Conservation (phyloP, 805 yeast species). For the Peterozyma xylosa region DNA sequence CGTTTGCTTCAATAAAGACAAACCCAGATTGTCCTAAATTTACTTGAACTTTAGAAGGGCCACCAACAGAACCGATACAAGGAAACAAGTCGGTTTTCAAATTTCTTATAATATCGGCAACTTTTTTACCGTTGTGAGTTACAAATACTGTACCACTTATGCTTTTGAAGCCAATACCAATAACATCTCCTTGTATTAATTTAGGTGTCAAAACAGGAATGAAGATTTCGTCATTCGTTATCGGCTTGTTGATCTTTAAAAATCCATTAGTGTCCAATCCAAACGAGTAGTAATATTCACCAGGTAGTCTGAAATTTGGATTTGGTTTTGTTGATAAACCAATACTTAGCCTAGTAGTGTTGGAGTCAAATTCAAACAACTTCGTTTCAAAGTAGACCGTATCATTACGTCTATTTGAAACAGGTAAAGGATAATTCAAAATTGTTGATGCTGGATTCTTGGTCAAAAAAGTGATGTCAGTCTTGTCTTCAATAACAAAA, state of each 20-base stretch:
- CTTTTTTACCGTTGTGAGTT: conserved; percentile 48
- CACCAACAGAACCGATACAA: conserved; percentile 43
- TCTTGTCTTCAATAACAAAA: conserved; percentile 21
- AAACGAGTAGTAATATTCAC: conserved; percentile 60
- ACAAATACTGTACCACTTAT: conserved; percentile 41
- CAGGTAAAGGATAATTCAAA: conserved; percentile 25
- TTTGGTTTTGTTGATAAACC: conserved; percentile 70
- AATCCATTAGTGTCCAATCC: conserved; percentile 72
- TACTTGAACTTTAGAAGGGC: conserved; percentile 43
- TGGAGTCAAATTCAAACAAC: conserved; percentile 29
- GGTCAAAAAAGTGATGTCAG: conserved; percentile 22
- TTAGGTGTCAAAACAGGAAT: conserved; percentile 40
- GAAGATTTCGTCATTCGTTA: conserved; percentile 33
- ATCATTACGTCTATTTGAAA: conserved; percentile 31
- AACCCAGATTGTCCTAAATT: conserved; percentile 80
- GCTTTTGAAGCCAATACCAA: conserved; percentile 47
- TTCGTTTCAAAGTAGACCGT: conserved; percentile 64
- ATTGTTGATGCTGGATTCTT: conserved; percentile 16
- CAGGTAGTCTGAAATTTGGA: conserved; percentile 72
- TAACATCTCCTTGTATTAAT: conserved; percentile 42
- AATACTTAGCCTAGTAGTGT: conserved; percentile 48
- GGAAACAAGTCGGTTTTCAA: conserved; percentile 44
- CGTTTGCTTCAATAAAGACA: conserved; percentile 85
- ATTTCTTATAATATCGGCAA: conserved; percentile 42
- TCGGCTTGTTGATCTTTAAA: conserved; percentile 58